These are phyloP conservation scores for Neurospora sp. DNA, from an alignment of 2,329 filamentous ascomycete genomes.

Conservation along the genomic window DNA sequence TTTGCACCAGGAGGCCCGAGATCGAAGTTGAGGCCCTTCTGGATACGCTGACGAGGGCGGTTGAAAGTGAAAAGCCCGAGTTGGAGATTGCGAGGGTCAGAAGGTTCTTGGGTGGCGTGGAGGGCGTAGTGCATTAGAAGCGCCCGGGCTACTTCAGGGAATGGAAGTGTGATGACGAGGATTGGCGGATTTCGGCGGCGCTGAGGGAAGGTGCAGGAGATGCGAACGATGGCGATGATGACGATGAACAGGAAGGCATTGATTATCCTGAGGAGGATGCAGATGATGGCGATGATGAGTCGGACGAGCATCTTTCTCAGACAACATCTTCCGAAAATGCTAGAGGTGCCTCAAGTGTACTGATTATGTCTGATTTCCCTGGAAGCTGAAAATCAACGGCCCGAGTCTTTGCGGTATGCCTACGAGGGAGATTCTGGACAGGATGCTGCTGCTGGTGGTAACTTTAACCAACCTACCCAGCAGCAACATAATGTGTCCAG, in stretches of 20 bases:
- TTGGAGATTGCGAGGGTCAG: slow-evolving; percentile 67
- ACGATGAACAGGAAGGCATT: slow-evolving; percentile 57
- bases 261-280: slow-evolving; percentile 52
- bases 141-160: not conserved
- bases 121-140: slow-evolving; percentile 35
- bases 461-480: too few relatives aligned
- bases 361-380: too few relatives aligned
- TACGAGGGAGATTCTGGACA: not conserved
- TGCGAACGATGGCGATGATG: slow-evolving; percentile 40
- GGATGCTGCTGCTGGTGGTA: too few relatives aligned
- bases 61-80: slow-evolving; percentile 76
- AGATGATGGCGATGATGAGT: slow-evolving; percentile 46
- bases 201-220: slow-evolving; percentile 16
- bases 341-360: too few relatives aligned
- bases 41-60: slow-evolving; percentile 70
- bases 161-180: not conserved
- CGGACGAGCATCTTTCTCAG: slow-evolving; percentile 31
- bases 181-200: not conserved
- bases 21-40: slow-evolving; percentile 71
- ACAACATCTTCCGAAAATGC: not conserved
- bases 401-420: too few relatives aligned
- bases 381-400: too few relatives aligned
- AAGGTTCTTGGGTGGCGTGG: slow-evolving; percentile 71
- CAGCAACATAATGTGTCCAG: not conserved
- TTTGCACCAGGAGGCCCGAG: slow-evolving; percentile 75